Percentiles rank a stretch among this genome's conserved stretches.
phyloP scores from a whole-genome alignment of 371 early-diverging fungal genomes.

The Mucor sp. region DNA sequence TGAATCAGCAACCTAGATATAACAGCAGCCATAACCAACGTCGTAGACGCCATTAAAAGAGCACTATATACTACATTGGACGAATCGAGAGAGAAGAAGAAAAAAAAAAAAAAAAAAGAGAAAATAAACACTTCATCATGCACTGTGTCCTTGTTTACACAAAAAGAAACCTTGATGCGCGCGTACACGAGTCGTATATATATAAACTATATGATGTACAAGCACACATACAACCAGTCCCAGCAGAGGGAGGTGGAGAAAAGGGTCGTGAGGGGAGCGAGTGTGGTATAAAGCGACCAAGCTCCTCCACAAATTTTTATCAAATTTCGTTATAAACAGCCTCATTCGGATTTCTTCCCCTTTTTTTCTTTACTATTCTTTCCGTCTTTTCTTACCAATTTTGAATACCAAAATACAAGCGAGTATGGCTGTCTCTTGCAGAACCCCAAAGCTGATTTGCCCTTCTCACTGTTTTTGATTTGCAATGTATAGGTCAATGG shows the following conservation, averaged over 20 bases:
- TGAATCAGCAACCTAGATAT: slow-evolving; percentile 3
- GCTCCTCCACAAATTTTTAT: slow-evolving; percentile 3
- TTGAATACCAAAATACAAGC: neutral
- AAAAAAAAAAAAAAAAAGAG: neutral
- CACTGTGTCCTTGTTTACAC: neutral
- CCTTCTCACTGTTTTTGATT: neutral
- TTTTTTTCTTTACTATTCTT: neutral
- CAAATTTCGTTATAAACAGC: neutral
- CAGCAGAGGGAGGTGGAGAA: neutral
- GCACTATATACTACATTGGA: neutral
- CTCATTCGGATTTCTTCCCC: neutral
- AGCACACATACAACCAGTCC: neutral
- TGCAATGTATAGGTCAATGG: slow-evolving; percentile 19
- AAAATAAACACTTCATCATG: neutral
- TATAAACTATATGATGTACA: neutral
- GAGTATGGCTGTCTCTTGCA: neutral
- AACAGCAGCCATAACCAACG: slow-evolving; percentile 1
- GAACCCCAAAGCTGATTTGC: neutral
- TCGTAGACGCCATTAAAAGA: slow-evolving; percentile 26
- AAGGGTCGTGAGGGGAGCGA: neutral
- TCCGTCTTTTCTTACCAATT: neutral
- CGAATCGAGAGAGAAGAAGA: neutral
- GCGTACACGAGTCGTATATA: neutral
- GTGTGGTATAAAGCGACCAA: neutral
- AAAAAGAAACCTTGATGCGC: neutral